Percentiles rank a stretch among this genome's conserved stretches.
Conservation (phyloP, 768 basidiomycete genomes). For the Phylloporus scabripes region DNA sequence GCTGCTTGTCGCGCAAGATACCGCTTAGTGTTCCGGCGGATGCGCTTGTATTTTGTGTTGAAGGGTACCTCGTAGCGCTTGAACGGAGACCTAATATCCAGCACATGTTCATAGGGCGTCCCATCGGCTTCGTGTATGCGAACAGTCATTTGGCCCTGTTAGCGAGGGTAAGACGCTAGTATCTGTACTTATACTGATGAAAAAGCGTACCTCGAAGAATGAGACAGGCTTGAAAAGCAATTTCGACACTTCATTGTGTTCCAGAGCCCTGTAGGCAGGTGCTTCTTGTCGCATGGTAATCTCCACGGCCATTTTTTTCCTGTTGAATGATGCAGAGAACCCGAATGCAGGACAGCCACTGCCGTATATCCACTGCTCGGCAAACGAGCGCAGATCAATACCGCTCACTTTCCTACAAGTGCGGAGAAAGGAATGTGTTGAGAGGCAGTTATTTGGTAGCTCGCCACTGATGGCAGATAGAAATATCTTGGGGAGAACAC, state of each 20-base stretch:
- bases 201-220: conserved; percentile 71
- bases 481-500: conserved; percentile 93
- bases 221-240: conserved; percentile 75
- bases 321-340: conserved; percentile 87
- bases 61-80: conserved; percentile 98
- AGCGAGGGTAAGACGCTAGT: conserved; percentile 6
- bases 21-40: conserved; percentile 94
- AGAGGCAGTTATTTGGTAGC: conserved; percentile 75
- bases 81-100: conserved; percentile 80
- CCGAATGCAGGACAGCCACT: conserved; percentile 92
- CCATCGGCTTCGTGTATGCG: conserved; percentile 99
- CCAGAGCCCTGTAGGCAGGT: conserved; percentile 62
- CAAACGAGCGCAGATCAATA: conserved; percentile 83
- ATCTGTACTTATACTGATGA: not conserved
- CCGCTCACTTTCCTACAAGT: conserved; percentile 93
- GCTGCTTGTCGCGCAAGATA: conserved; percentile 90
- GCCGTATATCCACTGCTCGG: conserved; percentile 99
- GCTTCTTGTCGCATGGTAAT: conserved; percentile 89
- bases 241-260: conserved; percentile 64
- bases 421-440: conserved; percentile 85
- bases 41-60: conserved; percentile 96
- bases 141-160: conserved; percentile 93
- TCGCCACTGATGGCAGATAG: conserved; percentile 91
- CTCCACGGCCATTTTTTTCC: conserved; percentile 98
- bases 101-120: conserved; percentile 96